Percentiles rank a stretch among this genome's conserved stretches.
Evolutionary conservation across 495 filamentous ascomycete genomes (phyloP).

Genomic region (Neurospora sp.): DNA sequence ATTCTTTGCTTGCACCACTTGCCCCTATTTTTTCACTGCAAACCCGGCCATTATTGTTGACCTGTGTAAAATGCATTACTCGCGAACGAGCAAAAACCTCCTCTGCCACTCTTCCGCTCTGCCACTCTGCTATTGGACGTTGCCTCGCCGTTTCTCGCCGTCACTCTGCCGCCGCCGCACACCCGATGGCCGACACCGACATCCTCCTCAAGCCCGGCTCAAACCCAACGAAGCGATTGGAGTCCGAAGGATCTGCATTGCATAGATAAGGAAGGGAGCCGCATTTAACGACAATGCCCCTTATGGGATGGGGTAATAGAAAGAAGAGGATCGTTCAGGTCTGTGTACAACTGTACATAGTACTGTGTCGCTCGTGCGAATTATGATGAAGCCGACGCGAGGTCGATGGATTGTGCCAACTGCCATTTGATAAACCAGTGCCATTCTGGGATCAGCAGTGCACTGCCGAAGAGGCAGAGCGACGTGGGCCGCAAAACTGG

Average conservation of each 20-base stretch:
- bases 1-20: background rate
- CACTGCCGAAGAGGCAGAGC: background rate
- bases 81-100: background rate
- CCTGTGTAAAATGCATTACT: background rate
- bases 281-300: background rate
- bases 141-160: background rate
- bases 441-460: background rate
- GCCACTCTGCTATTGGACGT: background rate
- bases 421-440: background rate
- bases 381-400: background rate
- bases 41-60: background rate
- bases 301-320: background rate
- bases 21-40: background rate
- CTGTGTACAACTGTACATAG: background rate
- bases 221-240: background rate
- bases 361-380: background rate
- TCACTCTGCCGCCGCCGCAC: background rate
- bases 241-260: background rate
- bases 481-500: background rate
- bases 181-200: background rate
- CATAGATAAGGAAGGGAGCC: background rate
- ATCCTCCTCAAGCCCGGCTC: background rate
- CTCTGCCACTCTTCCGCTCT: background rate
- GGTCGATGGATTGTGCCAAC: background rate
- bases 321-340: background rate